phyloP scores from a whole-genome alignment of 495 filamentous ascomycete genomes.

The Xylaria venustula region DNA sequence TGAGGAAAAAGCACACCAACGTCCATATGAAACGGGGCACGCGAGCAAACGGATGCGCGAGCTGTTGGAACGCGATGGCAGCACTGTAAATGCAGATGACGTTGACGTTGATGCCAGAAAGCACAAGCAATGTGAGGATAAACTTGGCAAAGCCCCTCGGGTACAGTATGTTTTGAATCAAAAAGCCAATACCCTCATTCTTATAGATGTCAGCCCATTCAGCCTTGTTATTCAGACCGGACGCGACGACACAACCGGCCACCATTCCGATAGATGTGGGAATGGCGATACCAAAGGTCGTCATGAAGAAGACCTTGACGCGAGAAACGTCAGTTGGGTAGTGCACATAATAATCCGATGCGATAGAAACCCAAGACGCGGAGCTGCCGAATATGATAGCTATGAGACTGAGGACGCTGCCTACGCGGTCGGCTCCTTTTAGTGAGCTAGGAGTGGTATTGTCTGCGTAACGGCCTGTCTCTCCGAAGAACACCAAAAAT shows the following conservation, averaged over 20 bases:
- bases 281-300: conserved; percentile 44
- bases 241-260: conserved; percentile 53
- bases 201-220: conserved; percentile 50
- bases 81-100: conserved; percentile 46
- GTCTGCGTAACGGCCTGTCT: conserved; percentile 49
- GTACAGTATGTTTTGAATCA: conserved; percentile 53
- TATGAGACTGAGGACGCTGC: conserved; percentile 50
- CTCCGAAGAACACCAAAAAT: conserved; percentile 57
- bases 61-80: conserved; percentile 44
- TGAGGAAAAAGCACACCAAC: conserved; percentile 40
- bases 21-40: conserved; percentile 52
- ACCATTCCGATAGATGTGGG: conserved; percentile 58
- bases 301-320: conserved; percentile 52
- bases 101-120: conserved; percentile 49
- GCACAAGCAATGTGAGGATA: conserved; percentile 53
- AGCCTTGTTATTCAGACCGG: conserved; percentile 47
- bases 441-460: conserved; percentile 36
- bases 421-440: conserved; percentile 39
- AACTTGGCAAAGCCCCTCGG: conserved; percentile 60
- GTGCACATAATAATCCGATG: conserved; percentile 62
- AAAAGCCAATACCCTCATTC: conserved; percentile 54
- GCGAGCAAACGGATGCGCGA: conserved; percentile 32
- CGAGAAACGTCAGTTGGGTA: conserved; percentile 54
- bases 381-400: conserved; percentile 58
- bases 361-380: conserved; percentile 60